Percentiles rank a stretch among this genome's conserved stretches.
These are phyloP conservation scores for Nicotiana sylvestris DNA, from an alignment of 257 asterid genomes.

Conservation along the genomic window DNA sequence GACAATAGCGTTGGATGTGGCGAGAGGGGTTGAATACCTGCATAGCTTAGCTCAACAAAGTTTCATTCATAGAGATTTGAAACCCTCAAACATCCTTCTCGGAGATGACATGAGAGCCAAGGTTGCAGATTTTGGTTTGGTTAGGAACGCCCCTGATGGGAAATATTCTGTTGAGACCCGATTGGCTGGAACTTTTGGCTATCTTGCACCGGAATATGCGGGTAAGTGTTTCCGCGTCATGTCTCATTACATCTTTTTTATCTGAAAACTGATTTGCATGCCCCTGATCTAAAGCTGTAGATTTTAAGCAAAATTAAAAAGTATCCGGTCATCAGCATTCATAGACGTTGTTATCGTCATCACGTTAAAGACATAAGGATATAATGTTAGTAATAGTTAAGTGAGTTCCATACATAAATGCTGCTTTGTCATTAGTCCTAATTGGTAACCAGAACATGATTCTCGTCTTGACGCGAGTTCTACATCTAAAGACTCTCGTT, in stretches of 20 bases:
- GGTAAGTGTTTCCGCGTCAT: constrained; percentile 35
- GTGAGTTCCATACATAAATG: neutral
- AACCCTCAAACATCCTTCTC: constrained; percentile 85
- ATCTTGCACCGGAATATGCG: constrained; percentile 98
- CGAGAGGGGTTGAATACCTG: constrained; percentile 90
- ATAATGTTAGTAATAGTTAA: neutral
- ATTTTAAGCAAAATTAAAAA: neutral
- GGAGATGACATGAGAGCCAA: constrained; percentile 93
- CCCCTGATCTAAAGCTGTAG: neutral
- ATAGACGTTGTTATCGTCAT: neutral
- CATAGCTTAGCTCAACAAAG: constrained; percentile 95
- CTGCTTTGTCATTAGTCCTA: neutral
- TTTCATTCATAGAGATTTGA: constrained; percentile 88
- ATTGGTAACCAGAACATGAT: neutral
- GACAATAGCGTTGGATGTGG: constrained; percentile 85
- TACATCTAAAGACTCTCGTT: neutral
- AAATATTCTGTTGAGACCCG: constrained; percentile 89
- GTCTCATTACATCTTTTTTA: neutral
- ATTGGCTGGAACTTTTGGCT: constrained; percentile 92
- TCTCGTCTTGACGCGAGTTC: neutral
- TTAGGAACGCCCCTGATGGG: constrained; percentile 88
- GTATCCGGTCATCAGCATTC: neutral
- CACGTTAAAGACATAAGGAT: neutral
- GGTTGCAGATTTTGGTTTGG: constrained; percentile 96
- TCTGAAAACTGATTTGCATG: neutral